Base-by-base conservation (phyloP, 2,329 filamentous ascomycete species). In the Anthostomella pinea region DNA sequence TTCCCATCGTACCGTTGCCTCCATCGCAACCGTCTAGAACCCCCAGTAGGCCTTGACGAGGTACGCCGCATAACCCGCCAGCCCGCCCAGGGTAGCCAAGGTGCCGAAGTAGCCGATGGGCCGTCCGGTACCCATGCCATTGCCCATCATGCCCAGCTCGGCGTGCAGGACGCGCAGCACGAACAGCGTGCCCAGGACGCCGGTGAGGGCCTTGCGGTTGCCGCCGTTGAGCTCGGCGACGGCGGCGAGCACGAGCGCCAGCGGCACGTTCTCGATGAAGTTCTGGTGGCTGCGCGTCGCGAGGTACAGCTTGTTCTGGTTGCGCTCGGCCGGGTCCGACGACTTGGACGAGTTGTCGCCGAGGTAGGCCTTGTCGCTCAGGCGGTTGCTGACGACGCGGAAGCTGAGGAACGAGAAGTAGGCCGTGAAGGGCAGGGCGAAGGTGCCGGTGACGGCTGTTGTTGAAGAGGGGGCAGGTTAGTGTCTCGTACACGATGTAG, bases 161-260 rank as follows among this genome's bases (percentile, higher is more conserved):
- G 43, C 48, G 30, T 62, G 57, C 8, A 53, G 18, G 28, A 60
- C 39, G 27, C 57, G 43, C 21, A 56, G 48, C 6, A 45, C 40
- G n/a, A 62, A 38, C 25, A 62, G 45, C 5, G 41, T 44, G 29
- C 43, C 43, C 30, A 60, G 40, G 16, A 45, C 45, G n/a, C 37
- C 29, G 7, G 51, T 48, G 11, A 60, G 40, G 10, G 34, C 30
- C 30, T 40, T 49, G 24, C 50, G 52, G 43, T 49, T 52, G 10
- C 46, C 57, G 27, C 57, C 58, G 37, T 62, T 62, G 21, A 62
- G 46, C 46, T 60, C 58, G 24, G 49, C 57, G 13, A 55, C 38
- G 13, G 53, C 54, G 16, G 57, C 56, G 14, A 62, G 43, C 11
- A 43, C 36, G 22, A 62, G 42, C n/a, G 48, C 57, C 3, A 59